phyloP scores from a whole-genome alignment of 176 grass and related monocot species.

The Neostapfia colusana region DNA sequence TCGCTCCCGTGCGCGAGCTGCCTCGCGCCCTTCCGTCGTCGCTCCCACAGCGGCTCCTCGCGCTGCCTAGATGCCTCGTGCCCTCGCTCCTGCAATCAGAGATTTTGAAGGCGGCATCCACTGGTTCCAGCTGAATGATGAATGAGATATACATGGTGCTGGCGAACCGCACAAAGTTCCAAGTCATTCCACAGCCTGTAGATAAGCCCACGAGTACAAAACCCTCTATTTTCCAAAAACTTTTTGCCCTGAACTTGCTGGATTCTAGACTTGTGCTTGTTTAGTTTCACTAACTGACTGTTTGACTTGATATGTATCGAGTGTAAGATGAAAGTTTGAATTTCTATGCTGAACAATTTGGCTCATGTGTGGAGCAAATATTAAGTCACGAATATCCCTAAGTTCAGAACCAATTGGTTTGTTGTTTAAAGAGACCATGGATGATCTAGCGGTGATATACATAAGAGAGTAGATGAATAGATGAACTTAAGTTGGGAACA shows the following conservation, averaged over 20 bases:
- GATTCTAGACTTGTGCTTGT: slow-evolving; percentile 16
- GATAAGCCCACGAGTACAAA: slow-evolving; percentile 69
- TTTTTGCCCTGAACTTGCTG: not conserved
- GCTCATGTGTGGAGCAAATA: slow-evolving; percentile 5
- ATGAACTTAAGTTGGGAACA: not conserved
- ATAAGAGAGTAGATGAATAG: not conserved
- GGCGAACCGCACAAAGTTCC: slow-evolving; percentile 63
- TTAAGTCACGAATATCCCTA: not conserved
- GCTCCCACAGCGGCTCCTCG: too few relatives aligned
- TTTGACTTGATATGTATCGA: not conserved
- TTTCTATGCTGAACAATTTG: slow-evolving; percentile 7
- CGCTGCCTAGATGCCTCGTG: too few relatives aligned
- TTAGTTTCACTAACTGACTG: slow-evolving; percentile 32
- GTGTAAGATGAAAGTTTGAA: not conserved
- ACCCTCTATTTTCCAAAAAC: slow-evolving; percentile 16
- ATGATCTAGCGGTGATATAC: slow-evolving; percentile 6
- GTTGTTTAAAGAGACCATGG: slow-evolving; percentile 4
- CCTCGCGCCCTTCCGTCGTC: too few relatives aligned
- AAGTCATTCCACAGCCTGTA: slow-evolving; percentile 69
- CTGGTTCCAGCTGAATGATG: slow-evolving; percentile 93
- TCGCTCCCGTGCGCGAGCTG: too few relatives aligned
- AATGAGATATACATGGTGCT: slow-evolving; percentile 80
- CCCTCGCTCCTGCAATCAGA: too few relatives aligned
- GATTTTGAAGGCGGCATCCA: slow-evolving; percentile 57
- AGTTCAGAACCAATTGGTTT: slow-evolving; percentile 1